Percentiles rank a stretch among this genome's conserved stretches.
Evolutionary conservation across 371 early-diverging fungal species (phyloP).

Genomic region (Lichtheimia hyalospora): DNA sequence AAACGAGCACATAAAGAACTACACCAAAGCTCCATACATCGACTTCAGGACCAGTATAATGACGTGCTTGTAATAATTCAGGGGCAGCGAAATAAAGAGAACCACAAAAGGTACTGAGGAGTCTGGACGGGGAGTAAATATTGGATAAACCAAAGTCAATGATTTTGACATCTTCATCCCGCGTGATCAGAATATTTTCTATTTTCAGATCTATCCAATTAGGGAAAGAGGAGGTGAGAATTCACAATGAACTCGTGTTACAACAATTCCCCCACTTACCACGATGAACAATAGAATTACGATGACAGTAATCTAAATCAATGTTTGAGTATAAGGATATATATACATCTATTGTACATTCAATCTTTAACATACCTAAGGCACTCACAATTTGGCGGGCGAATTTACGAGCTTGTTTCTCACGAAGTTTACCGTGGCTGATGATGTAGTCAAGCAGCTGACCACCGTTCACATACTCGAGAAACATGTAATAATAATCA

Average conservation of each 20-base stretch:
- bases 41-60: constrained; percentile 87
- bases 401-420: constrained; percentile 70
- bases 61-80: constrained; percentile 81
- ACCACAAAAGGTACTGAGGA: constrained; percentile 82
- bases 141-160: constrained; percentile 92
- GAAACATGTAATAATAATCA: constrained; percentile 84
- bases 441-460: constrained; percentile 82
- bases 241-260: constrained; percentile 15
- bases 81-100: constrained; percentile 84
- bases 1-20: constrained; percentile 81
- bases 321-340: not conserved
- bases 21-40: constrained; percentile 95
- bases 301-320: constrained; percentile 54
- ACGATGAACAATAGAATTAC: constrained; percentile 73
- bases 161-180: constrained; percentile 59
- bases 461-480: constrained; percentile 79
- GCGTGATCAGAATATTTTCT: constrained; percentile 83
- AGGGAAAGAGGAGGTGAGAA: constrained; percentile 61
- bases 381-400: constrained; percentile 87
- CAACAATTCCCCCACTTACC: constrained; percentile 26
- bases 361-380: constrained; percentile 34
- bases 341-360: not conserved
- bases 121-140: constrained; percentile 65
- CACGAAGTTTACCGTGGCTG: constrained; percentile 63
- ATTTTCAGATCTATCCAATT: constrained; percentile 85